Conservation (phyloP, 1,139 yeast genomes). For the Geotrichum klebahnii region DNA sequence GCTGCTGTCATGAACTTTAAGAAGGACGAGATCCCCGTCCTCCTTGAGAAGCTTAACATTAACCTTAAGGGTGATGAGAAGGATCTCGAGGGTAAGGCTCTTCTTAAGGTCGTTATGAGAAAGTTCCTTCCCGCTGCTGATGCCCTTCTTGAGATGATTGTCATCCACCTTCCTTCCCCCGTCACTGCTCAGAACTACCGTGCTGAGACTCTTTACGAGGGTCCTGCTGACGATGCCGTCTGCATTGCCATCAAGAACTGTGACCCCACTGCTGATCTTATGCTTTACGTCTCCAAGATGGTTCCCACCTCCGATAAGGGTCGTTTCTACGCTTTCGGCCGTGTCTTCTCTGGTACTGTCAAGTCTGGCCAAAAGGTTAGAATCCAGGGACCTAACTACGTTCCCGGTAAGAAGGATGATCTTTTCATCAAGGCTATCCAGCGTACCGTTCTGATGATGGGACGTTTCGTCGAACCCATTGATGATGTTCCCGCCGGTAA, state of each 20-base stretch:
- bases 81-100: slow-evolving; percentile 97
- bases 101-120: slow-evolving; percentile 97
- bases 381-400: slow-evolving; percentile 99
- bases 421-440: slow-evolving; percentile 95
- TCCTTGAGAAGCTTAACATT: slow-evolving; percentile 90
- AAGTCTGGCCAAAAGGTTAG: slow-evolving; percentile 98
- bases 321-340: slow-evolving; percentile 99
- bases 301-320: slow-evolving; percentile 99
- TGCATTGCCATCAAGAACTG: slow-evolving; percentile 94
- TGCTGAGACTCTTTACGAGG: slow-evolving; percentile 98
- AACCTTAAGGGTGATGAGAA: slow-evolving; percentile 87
- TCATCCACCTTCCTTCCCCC: slow-evolving; percentile 98
- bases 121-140: slow-evolving; percentile 99
- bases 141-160: slow-evolving; percentile 98
- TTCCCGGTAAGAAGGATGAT: slow-evolving; percentile 97
- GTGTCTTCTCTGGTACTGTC: slow-evolving; percentile 99
- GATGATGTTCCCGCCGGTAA: slow-evolving; percentile 99
- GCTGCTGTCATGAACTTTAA: slow-evolving; percentile 94
- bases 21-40: slow-evolving; percentile 89
- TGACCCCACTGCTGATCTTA: slow-evolving; percentile 97
- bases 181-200: slow-evolving; percentile 98
- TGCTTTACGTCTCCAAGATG: slow-evolving; percentile 99
- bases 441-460: slow-evolving; percentile 99
- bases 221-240: slow-evolving; percentile 93
- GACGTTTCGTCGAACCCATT: slow-evolving; percentile 95